Base-by-base conservation (phyloP, 164 flowering plant genomes). In the Chimonanthus praecox region DNA sequence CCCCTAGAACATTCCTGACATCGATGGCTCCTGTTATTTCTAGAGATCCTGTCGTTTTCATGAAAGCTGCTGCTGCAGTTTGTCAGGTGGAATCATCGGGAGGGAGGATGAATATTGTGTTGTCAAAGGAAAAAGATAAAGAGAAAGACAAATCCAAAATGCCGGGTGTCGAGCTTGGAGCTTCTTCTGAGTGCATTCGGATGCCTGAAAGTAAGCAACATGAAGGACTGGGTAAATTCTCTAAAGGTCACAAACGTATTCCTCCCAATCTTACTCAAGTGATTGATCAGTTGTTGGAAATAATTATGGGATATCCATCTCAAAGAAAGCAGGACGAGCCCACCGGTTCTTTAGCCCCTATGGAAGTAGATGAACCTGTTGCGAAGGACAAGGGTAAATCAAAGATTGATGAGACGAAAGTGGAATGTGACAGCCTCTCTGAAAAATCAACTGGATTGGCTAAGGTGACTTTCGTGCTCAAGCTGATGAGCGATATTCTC, bases 1-100 rank as follows among this genome's bases (percentile, higher is more conserved):
- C 86, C 1, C 83, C 88, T 2, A 77, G 89, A 21, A 72, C 87
- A 51, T 92, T 94, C 80, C 82, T 94, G 83, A 88, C 91, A 72
- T 84, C 92, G 33, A 85, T 94, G 96, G 93, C 98, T 49, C 87
- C 99, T 76, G 96, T 94, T 71, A 87, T 94, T 50, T 85, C 90
- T 15, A 82, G 99, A 85, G 99, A 94, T 84, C 97, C 99, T 21
- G 83, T 72, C 48, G 77, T 90, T 71, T 94, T 94, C 78, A 89
- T 93, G 93, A 89, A 80, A 84, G 98, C 98, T 72, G 91, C 89
- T 51, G 81, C 88, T 71, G 79, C 90, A 64, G 90, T 88, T 72
- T 94, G 99, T 80, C 96, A 94, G 78, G 71, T 94, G 81, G 97
- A 94, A 72, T 78, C 92, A 71, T 83, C 92, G 50, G 96, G 93